Conservation (phyloP, 2,329 filamentous ascomycete species). For the Diaporthe amygdali region DNA sequence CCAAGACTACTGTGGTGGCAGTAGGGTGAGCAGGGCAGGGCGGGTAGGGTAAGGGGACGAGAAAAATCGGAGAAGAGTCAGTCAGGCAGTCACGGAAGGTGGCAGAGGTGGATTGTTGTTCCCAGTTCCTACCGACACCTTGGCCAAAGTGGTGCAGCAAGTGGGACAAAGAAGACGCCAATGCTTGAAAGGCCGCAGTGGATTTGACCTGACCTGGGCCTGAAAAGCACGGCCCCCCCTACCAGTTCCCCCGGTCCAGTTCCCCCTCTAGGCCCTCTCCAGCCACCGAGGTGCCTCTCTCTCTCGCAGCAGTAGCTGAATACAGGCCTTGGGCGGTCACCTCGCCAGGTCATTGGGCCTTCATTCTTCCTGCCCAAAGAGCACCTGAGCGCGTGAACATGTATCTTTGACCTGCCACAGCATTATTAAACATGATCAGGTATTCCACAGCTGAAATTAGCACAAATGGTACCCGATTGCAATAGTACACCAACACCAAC, state of each 20-base stretch:
- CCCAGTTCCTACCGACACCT: not conserved
- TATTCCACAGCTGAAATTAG: not conserved
- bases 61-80: constrained; percentile 19
- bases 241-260: not conserved
- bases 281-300: no score
- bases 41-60: not conserved
- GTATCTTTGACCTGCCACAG: not conserved
- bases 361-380: not conserved
- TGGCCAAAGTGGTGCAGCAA: not conserved
- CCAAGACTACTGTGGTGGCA: not conserved
- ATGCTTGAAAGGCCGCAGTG: not conserved
- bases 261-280: not conserved
- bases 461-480: not conserved
- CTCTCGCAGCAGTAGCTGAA: not conserved
- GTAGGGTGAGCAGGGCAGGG: not conserved
- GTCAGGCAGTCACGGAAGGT: not conserved
- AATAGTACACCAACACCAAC: not conserved
- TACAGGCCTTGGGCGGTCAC: not conserved
- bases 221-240: not conserved
- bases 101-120: not conserved
- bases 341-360: no score
- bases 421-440: not conserved
- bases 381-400: not conserved
- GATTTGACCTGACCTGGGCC: not conserved
- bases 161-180: constrained; percentile 9